Evolutionary conservation across 352 stramenopile species (phyloP).

Genomic region (Globisporangium parvum): DNA sequence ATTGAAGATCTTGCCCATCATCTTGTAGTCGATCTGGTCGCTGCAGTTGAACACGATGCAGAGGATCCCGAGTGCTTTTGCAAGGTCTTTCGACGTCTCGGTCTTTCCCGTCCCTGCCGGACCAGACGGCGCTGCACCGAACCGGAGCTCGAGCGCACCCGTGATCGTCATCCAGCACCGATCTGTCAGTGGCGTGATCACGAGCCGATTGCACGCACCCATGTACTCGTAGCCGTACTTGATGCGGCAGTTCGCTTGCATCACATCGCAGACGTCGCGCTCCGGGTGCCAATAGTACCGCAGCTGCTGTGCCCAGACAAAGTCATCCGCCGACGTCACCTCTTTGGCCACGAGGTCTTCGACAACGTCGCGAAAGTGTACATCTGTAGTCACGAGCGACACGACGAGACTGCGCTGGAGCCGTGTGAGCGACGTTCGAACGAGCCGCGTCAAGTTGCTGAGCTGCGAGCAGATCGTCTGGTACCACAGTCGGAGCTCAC

Average conservation of each 20-base stretch:
- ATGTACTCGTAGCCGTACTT: constrained; percentile 92
- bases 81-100: constrained; percentile 93
- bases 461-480: constrained; percentile 66
- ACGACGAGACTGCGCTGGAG: constrained; percentile 56
- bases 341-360: constrained; percentile 46
- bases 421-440: constrained; percentile 47
- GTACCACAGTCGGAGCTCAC: constrained; percentile 52
- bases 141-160: constrained; percentile 79
- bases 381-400: constrained; percentile 69
- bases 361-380: constrained; percentile 77
- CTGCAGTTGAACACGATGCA: constrained; percentile 96
- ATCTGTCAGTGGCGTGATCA: constrained; percentile 93
- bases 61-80: constrained; percentile 85
- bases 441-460: constrained; percentile 55
- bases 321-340: constrained; percentile 49
- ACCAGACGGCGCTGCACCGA: constrained; percentile 85
- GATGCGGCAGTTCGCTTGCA: constrained; percentile 61
- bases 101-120: constrained; percentile 91
- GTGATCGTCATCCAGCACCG: constrained; percentile 93
- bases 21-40: constrained; percentile 92
- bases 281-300: constrained; percentile 72
- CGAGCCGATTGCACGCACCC: constrained; percentile 82
- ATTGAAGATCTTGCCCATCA: constrained; percentile 85
- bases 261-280: constrained; percentile 46
- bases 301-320: constrained; percentile 72